These are phyloP conservation scores for Alternaria solani DNA, from an alignment of 2,329 filamentous ascomycete genomes.

Conservation along the genomic window DNA sequence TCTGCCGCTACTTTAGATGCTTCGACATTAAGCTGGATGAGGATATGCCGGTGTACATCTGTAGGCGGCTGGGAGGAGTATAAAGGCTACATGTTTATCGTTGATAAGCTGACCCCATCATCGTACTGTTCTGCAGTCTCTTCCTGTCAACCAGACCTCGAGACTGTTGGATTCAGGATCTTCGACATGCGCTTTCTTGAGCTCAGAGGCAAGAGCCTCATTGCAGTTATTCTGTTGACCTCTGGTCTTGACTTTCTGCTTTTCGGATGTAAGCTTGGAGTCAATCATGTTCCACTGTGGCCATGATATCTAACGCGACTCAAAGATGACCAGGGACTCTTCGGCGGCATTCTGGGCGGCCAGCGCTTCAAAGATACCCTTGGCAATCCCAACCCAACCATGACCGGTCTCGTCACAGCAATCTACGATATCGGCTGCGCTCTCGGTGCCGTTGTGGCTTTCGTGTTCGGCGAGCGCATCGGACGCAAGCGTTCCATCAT, in stretches of 20 bases:
- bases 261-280: constrained; percentile 21
- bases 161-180: neutral
- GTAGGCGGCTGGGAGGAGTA: neutral
- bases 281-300: too few species aligned
- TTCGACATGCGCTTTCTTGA: constrained; percentile 20
- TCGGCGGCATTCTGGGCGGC: constrained; percentile 35
- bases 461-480: constrained; percentile 63
- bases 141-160: neutral
- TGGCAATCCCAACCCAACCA: constrained; percentile 17
- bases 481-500: constrained; percentile 65
- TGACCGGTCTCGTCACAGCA: constrained; percentile 50
- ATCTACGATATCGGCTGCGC: constrained; percentile 54
- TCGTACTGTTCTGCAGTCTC: neutral
- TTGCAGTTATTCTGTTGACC: constrained; percentile 21
- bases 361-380: constrained; percentile 32
- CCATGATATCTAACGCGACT: neutral
- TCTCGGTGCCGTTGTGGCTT: constrained; percentile 47
- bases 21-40: constrained; percentile 11
- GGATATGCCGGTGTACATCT: constrained; percentile 16
- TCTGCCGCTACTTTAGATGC: neutral
- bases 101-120: neutral
- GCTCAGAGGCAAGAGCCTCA: constrained; percentile 24
- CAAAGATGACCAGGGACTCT: constrained; percentile 37
- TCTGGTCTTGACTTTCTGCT: constrained; percentile 27
- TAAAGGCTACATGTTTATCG: constrained; percentile 5